Evolutionary conservation across 2,329 filamentous ascomycete species (phyloP).

Genomic region (Aspergillus amoenus): DNA sequence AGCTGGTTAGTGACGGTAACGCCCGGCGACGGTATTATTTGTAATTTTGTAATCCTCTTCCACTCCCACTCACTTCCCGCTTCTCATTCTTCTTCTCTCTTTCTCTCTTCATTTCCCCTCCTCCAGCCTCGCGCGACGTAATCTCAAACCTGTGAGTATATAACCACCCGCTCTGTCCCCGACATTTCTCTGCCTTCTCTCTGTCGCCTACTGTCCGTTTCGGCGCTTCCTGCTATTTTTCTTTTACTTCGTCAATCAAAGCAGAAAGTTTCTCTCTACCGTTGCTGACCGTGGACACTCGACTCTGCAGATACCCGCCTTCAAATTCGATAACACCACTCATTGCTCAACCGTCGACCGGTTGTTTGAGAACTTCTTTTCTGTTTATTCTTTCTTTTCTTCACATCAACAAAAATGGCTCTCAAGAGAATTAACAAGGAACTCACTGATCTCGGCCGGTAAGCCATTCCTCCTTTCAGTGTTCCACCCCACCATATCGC

Average conservation of each 20-base stretch:
- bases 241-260: background rate
- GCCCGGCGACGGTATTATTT: background rate
- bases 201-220: background rate
- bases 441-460: conserved; percentile 54
- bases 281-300: conserved; percentile 10
- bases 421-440: conserved; percentile 56
- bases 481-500: conserved; percentile 23
- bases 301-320: conserved; percentile 19
- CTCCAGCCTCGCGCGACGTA: conserved; percentile 35
- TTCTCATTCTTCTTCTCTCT: conserved; percentile 17
- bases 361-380: conserved; percentile 9
- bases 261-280: background rate
- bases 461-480: conserved; percentile 26
- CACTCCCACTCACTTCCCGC: conserved; percentile 8
- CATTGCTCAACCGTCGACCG: conserved; percentile 7
- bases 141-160: conserved; percentile 18
- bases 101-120: conserved; percentile 25
- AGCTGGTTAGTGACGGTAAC: background rate
- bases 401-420: conserved; percentile 41
- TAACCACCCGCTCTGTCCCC: conserved; percentile 8
- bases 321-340: conserved; percentile 17
- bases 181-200: conserved; percentile 1
- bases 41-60: conserved; percentile 14
- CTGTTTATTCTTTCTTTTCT: conserved; percentile 16
- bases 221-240: background rate